Percentiles rank a stretch among this genome's conserved stretches.
Conservation (phyloP, 2,329 filamentous ascomycete genomes). For the Stachybotrys echinatus region DNA sequence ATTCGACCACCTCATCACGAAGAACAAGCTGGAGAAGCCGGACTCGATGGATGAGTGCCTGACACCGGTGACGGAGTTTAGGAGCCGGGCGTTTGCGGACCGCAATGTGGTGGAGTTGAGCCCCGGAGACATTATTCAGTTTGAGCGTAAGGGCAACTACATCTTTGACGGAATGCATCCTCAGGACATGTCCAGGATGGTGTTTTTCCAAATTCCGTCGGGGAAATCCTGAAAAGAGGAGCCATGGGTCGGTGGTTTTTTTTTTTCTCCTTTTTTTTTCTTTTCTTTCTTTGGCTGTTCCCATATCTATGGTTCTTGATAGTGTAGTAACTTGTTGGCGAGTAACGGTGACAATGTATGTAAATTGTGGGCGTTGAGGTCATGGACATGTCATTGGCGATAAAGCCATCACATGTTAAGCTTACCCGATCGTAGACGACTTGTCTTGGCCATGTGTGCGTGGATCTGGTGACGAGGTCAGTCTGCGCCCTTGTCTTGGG, state of each 20-base stretch:
- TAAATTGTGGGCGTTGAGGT: neutral
- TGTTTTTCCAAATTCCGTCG: conserved; percentile 30
- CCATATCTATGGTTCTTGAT: no score
- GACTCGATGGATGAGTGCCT: conserved; percentile 74
- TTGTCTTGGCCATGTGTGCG: neutral
- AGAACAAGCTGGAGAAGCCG: conserved; percentile 80
- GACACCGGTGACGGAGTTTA: conserved; percentile 64
- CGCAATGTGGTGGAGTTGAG: conserved; percentile 67
- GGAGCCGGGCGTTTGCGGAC: conserved; percentile 67
- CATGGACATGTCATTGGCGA: neutral
- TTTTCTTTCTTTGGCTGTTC: neutral
- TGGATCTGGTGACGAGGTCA: neutral
- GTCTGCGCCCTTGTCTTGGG: neutral
- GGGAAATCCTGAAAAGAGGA: neutral
- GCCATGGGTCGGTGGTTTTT: no score
- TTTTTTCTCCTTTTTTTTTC: no score
- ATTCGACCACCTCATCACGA: conserved; percentile 83
- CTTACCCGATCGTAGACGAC: neutral
- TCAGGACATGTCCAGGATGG: conserved; percentile 32
- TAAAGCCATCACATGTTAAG: neutral
- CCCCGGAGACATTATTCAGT: conserved; percentile 80
- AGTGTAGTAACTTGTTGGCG: no score
- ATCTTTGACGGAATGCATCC: conserved; percentile 59
- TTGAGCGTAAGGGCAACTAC: conserved; percentile 83
- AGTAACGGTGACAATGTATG: no score